phyloP scores from a whole-genome alignment of 2,329 filamentous ascomycete species.

The Xylariaceae sp. region DNA sequence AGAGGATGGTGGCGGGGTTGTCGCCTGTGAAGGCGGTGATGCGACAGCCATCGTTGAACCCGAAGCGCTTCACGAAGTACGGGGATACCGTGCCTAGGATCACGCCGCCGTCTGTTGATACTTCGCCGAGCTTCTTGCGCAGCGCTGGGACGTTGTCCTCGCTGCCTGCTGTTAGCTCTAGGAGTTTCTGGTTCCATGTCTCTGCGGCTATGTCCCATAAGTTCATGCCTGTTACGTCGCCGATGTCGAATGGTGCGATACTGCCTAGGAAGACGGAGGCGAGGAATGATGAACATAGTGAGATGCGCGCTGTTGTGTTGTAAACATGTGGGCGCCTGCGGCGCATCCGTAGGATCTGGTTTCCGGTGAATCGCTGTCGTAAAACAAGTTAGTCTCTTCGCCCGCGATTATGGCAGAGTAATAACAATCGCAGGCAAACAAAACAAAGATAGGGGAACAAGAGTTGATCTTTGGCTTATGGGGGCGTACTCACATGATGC shows the following conservation, averaged over 20 bases:
- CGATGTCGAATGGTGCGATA: constrained; percentile 86
- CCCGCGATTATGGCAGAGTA: not conserved
- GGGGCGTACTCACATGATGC: constrained; percentile 68
- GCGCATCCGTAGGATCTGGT: constrained; percentile 87
- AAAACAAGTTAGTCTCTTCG: constrained; percentile 10
- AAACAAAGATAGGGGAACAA: not conserved
- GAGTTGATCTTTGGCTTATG: not conserved
- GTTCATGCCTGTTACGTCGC: constrained; percentile 95
- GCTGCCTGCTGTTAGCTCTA: constrained; percentile 65
- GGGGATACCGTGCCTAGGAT: constrained; percentile 69
- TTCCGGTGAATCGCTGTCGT: constrained; percentile 83
- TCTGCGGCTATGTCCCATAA: constrained; percentile 82
- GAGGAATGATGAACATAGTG: constrained; percentile 91
- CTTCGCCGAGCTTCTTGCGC: constrained; percentile 72
- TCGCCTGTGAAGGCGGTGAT: constrained; percentile 90
- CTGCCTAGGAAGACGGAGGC: constrained; percentile 83
- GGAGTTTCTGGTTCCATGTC: constrained; percentile 68
- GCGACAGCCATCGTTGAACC: constrained; percentile 69
- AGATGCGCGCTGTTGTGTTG: constrained; percentile 74
- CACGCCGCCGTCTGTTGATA: constrained; percentile 74
- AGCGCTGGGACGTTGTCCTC: constrained; percentile 58
- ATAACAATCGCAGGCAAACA: not conserved
- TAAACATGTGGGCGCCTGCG: constrained; percentile 78
- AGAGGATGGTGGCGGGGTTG: constrained; percentile 92
- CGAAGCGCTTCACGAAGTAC: constrained; percentile 77